A percentile compares a stretch with the other conserved stretches of the same genome.
Conservation (phyloP, 2,329 filamentous ascomycete genomes). For the Penicillium sp. region DNA sequence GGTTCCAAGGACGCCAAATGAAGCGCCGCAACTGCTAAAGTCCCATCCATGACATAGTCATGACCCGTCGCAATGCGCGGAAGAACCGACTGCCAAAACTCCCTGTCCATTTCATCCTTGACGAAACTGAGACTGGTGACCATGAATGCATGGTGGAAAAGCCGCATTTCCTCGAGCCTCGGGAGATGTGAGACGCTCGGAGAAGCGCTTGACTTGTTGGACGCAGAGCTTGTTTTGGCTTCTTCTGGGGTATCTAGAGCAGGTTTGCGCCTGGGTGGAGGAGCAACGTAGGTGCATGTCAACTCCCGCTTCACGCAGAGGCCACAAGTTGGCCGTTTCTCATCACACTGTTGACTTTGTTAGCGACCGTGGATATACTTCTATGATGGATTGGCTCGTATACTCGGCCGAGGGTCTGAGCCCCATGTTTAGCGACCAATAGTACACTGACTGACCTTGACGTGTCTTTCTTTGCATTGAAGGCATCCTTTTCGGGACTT, state of each 20-base stretch:
- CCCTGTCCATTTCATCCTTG: conserved; percentile 8
- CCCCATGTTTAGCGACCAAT: neutral
- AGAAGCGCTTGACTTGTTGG: neutral
- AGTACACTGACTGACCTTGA: conserved; percentile 13
- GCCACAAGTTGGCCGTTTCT: conserved; percentile 10
- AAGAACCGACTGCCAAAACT: conserved; percentile 10
- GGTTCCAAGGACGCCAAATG: conserved; percentile 8
- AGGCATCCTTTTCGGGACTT: conserved; percentile 15
- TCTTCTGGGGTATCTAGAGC: neutral
- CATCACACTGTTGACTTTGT: conserved; percentile 7
- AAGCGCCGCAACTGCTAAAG: conserved; percentile 11
- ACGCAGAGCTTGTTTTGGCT: neutral
- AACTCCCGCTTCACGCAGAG: conserved; percentile 11
- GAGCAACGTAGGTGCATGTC: conserved; percentile 10
- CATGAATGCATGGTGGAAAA: conserved; percentile 7
- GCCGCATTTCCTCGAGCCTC: conserved; percentile 10
- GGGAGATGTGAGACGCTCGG: neutral
- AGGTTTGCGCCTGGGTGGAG: conserved; percentile 8
- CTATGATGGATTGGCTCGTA: neutral
- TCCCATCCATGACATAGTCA: conserved; percentile 11
- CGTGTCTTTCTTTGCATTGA: conserved; percentile 14
- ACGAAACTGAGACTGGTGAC: conserved; percentile 9
- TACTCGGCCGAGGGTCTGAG: neutral
- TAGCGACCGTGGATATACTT: neutral
- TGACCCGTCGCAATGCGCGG: conserved; percentile 8